These are phyloP conservation scores for Lonicera japonica DNA, from an alignment of 129 eudicot species.

Conservation along the genomic window DNA sequence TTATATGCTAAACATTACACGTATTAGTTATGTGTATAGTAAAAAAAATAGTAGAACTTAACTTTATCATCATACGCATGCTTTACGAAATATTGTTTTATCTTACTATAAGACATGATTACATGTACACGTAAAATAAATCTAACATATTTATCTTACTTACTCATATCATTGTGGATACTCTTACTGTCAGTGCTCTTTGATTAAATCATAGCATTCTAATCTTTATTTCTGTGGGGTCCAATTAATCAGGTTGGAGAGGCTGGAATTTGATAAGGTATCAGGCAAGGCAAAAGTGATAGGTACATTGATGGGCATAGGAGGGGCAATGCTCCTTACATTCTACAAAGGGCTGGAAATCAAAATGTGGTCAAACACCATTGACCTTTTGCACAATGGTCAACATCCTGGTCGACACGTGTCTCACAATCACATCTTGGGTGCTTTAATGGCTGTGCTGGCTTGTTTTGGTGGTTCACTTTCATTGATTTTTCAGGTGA, in stretches of 20 bases:
- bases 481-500: constrained; percentile 42
- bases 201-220: too few species aligned
- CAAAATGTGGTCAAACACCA: constrained; percentile 24
- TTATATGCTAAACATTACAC: too few species aligned
- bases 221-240: too few species aligned
- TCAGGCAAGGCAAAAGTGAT: constrained; percentile 54
- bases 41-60: too few species aligned
- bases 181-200: too few species aligned
- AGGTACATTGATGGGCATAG: constrained; percentile 46
- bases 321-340: constrained; percentile 71
- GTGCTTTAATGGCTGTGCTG: constrained; percentile 19
- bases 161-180: too few species aligned
- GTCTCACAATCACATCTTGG: not conserved
- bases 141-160: too few species aligned
- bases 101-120: too few species aligned
- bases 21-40: too few species aligned
- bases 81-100: too few species aligned
- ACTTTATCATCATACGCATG: too few species aligned
- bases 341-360: constrained; percentile 49
- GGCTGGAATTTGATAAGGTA: constrained; percentile 21
- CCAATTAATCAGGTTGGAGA: constrained; percentile 51
- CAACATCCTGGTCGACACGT: not conserved
- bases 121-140: too few species aligned
- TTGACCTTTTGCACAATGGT: constrained; percentile 25
- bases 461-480: constrained; percentile 18